These are phyloP conservation scores for Lasiodiplodia gonubiensis DNA, from an alignment of 2,329 filamentous ascomycete genomes.

Conservation along the genomic window DNA sequence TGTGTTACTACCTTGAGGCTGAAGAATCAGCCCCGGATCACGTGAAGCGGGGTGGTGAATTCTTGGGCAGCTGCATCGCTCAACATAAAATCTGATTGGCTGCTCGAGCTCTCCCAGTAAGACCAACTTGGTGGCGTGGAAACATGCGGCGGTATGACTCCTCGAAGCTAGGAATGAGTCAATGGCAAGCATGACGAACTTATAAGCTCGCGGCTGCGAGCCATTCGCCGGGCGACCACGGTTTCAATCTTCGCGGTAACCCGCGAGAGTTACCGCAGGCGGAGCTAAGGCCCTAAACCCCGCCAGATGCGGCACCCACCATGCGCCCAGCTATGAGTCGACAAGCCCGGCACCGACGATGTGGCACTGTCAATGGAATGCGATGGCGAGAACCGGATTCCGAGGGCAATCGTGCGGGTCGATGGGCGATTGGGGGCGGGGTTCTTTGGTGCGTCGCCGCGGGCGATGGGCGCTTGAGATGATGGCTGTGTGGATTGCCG, in stretches of 20 bases:
- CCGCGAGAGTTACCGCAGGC: constrained; percentile 3
- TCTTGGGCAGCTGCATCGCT: background rate
- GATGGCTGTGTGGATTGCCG: constrained; percentile 10
- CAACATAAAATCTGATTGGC: background rate
- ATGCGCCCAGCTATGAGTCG: background rate
- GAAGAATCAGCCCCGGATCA: background rate
- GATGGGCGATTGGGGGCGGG: background rate
- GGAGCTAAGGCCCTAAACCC: constrained; percentile 20
- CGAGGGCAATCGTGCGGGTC: background rate
- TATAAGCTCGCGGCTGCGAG: constrained; percentile 1
- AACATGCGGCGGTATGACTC: constrained; percentile 18
- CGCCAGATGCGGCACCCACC: background rate
- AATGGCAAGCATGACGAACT: background rate
- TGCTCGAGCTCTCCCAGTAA: background rate
- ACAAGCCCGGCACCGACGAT: background rate
- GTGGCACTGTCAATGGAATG: background rate
- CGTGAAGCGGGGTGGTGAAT: background rate
- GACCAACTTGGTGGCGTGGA: background rate
- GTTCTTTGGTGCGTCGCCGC: background rate
- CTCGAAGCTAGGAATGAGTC: background rate
- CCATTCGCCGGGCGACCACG: constrained; percentile 1
- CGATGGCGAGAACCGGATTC: background rate
- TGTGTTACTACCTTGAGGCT: background rate
- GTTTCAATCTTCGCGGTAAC: constrained; percentile 1
- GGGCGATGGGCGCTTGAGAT: background rate